Evolutionary conservation across 441 rosid genomes (phyloP).

Genomic region (Bocquillonia castaneifolia): DNA sequence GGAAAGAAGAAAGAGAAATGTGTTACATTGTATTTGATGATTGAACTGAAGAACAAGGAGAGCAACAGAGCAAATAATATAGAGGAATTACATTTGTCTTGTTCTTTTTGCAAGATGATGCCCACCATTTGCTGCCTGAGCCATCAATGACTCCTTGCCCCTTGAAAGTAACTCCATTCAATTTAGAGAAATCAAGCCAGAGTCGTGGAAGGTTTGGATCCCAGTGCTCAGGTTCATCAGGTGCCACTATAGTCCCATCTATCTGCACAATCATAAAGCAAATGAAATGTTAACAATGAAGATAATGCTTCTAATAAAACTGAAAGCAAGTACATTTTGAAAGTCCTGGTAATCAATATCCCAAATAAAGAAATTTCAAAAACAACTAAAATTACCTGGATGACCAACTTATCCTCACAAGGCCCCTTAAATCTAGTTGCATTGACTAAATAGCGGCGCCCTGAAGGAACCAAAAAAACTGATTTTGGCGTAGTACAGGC

Average conservation of each 20-base stretch:
- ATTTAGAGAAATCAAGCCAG: slow-evolving; percentile 72
- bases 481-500: slow-evolving; percentile 63
- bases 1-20: slow-evolving; percentile 22
- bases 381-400: slow-evolving; percentile 50
- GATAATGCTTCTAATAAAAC: not conserved
- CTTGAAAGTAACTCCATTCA: slow-evolving; percentile 66
- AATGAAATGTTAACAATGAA: not conserved
- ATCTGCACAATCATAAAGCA: slow-evolving; percentile 40
- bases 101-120: slow-evolving; percentile 92
- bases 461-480: slow-evolving; percentile 73
- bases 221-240: slow-evolving; percentile 76
- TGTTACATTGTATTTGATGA: slow-evolving; percentile 25
- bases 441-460: slow-evolving; percentile 58
- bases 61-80: slow-evolving; percentile 4
- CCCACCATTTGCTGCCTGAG: slow-evolving; percentile 99
- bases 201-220: slow-evolving; percentile 51
- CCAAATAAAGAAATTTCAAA: not conserved
- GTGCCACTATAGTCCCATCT: slow-evolving; percentile 88
- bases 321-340: not conserved
- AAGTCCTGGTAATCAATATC: not conserved
- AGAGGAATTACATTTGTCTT: slow-evolving; percentile 59
- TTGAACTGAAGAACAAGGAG: not conserved
- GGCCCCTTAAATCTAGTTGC: slow-evolving; percentile 88
- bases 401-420: slow-evolving; percentile 57
- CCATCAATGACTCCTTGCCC: slow-evolving; percentile 92